These are phyloP conservation scores for Saturnispora bothae DNA, from an alignment of 805 yeast species.

Conservation along the genomic window DNA sequence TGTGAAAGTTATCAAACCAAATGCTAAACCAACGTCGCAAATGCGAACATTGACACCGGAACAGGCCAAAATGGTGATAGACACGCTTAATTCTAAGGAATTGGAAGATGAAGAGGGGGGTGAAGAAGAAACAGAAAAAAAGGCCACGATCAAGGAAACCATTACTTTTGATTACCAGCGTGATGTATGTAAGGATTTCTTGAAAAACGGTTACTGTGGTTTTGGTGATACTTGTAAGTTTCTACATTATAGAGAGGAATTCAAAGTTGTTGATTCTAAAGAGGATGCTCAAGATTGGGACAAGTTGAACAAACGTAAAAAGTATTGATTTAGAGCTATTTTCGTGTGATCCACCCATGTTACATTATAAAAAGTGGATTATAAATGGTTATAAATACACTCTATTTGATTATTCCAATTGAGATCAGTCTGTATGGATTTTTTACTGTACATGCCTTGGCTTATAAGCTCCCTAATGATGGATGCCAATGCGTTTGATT, in stretches of 20 bases:
- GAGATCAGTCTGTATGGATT: background rate
- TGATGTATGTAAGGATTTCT: conserved; percentile 87
- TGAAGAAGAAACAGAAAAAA: background rate
- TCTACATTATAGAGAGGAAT: conserved; percentile 81
- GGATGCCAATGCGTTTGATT: background rate
- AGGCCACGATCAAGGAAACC: conserved; percentile 39
- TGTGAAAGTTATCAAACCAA: background rate
- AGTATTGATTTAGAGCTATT: conserved; percentile 5
- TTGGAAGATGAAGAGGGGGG: background rate
- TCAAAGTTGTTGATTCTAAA: conserved; percentile 27
- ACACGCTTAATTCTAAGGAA: background rate
- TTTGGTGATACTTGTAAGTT: conserved; percentile 97
- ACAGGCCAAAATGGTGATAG: background rate
- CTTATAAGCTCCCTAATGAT: conserved; percentile 2
- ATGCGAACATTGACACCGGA: background rate
- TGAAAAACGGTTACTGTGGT: conserved; percentile 90
- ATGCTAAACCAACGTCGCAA: background rate
- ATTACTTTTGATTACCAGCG: conserved; percentile 80
- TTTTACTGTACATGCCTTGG: background rate
- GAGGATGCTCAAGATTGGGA: conserved; percentile 53
- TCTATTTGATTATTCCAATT: conserved; percentile 3
- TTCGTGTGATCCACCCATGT: too few species aligned
- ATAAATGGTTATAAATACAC: conserved; percentile 7
- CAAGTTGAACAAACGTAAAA: conserved; percentile 18
- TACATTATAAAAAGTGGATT: too few species aligned